phyloP scores from a whole-genome alignment of 2,329 filamentous ascomycete species.

The Paraphaeosphaeria sporulosa region DNA sequence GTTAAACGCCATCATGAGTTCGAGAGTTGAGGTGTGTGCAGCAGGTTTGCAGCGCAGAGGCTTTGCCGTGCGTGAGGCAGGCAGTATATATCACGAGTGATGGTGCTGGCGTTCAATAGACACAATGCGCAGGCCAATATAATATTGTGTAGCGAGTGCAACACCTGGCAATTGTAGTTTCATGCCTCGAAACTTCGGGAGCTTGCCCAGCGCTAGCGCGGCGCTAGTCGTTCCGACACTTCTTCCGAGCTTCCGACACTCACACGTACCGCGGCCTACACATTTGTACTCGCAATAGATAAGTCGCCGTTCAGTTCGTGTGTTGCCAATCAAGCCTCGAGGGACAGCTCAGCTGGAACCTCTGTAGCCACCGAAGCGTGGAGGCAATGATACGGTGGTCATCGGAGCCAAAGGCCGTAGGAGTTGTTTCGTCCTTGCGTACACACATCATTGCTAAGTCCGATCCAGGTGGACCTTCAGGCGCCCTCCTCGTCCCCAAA shows the following conservation, averaged over 20 bases:
- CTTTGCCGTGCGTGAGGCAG: background rate
- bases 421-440: background rate
- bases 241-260: slow-evolving; percentile 5
- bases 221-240: background rate
- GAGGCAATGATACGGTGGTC: background rate
- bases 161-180: background rate
- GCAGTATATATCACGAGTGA: background rate
- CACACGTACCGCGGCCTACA: background rate
- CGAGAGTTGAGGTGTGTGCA: slow-evolving; percentile 8
- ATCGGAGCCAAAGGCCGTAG: background rate
- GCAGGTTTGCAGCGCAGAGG: background rate
- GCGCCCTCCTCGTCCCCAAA: slow-evolving; percentile 46
- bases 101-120: too few species aligned
- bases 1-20: slow-evolving; percentile 4
- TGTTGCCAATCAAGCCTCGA: too few species aligned
- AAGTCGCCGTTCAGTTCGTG: too few species aligned
- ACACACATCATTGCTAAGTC: background rate
- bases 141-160: background rate
- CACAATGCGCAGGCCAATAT: background rate
- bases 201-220: background rate
- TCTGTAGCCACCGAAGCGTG: background rate
- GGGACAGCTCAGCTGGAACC: background rate
- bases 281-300: background rate
- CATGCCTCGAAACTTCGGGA: background rate
- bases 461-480: slow-evolving; percentile 16